Evolutionary conservation across 192 early-diverging fungal species (phyloP).

Genomic region (Backusella macrospora): DNA sequence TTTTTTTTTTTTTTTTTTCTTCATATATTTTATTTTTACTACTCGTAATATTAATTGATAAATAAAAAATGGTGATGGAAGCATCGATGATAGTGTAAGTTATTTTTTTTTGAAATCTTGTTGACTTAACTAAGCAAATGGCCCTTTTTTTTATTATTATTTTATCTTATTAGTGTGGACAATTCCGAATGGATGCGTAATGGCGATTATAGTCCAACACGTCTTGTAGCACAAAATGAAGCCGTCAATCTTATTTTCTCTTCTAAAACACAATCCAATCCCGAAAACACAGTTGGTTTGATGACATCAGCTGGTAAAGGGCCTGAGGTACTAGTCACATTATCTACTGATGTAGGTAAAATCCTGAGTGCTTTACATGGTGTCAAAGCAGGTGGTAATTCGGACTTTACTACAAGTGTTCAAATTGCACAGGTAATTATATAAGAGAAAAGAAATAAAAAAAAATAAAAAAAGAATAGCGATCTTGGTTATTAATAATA

Average conservation of each 20-base stretch:
- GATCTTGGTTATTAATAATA: neutral
- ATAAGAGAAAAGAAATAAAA: neutral
- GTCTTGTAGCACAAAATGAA: slow-evolving; percentile 93
- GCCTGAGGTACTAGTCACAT: slow-evolving; percentile 91
- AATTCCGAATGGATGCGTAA: slow-evolving; percentile 99
- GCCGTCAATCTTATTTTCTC: slow-evolving; percentile 90
- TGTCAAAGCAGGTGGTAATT: slow-evolving; percentile 70
- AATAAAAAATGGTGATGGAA: slow-evolving; percentile 79
- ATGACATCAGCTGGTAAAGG: slow-evolving; percentile 96
- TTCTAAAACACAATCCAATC: slow-evolving; percentile 88
- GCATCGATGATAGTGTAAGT: slow-evolving; percentile 88
- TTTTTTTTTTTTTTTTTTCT: neutral
- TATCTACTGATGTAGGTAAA: slow-evolving; percentile 89
- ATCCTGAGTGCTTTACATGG: slow-evolving; percentile 86
- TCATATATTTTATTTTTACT: neutral
- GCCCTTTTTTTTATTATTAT: neutral
- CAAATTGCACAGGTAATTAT: slow-evolving; percentile 89
- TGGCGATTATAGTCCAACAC: slow-evolving; percentile 94
- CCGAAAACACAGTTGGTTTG: slow-evolving; percentile 95
- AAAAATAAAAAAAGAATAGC: neutral
- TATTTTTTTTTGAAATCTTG: neutral
- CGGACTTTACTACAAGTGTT: slow-evolving; percentile 82
- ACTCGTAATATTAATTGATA: neutral
- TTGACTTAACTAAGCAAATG: neutral
- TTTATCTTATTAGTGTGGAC: slow-evolving; percentile 72